A percentile compares a stretch with the other conserved stretches of the same genome.
Evolutionary conservation across 768 basidiomycete genomes (phyloP).

Genomic region (Russula foetens): DNA sequence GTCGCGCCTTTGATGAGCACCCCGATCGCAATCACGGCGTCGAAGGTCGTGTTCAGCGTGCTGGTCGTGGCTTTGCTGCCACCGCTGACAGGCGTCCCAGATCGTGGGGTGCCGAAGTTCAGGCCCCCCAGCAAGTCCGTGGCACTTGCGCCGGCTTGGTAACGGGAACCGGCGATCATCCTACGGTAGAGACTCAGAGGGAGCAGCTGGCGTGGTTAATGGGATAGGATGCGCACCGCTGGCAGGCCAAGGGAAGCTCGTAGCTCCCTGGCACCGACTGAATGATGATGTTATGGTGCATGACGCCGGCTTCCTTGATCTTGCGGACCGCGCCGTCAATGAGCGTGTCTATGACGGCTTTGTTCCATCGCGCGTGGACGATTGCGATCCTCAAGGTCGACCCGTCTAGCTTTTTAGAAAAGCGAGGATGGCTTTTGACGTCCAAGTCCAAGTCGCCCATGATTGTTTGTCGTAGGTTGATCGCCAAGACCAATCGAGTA

Average conservation of each 20-base stretch:
- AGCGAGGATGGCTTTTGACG: slow-evolving; percentile 71
- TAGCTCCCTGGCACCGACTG: slow-evolving; percentile 93
- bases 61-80: slow-evolving; percentile 16
- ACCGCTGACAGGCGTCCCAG: slow-evolving; percentile 44
- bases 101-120: slow-evolving; percentile 40
- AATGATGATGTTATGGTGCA: slow-evolving; percentile 81
- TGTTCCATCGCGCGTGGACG: slow-evolving; percentile 97
- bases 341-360: slow-evolving; percentile 75
- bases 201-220: too few species aligned
- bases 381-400: slow-evolving; percentile 79
- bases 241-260: slow-evolving; percentile 82
- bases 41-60: slow-evolving; percentile 61
- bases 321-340: slow-evolving; percentile 72
- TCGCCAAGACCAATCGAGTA: background rate
- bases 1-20: slow-evolving; percentile 97
- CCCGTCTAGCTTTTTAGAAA: slow-evolving; percentile 64
- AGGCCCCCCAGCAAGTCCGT: slow-evolving; percentile 72
- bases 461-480: background rate
- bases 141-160: slow-evolving; percentile 70
- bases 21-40: slow-evolving; percentile 95
- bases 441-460: slow-evolving; percentile 32
- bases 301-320: slow-evolving; percentile 80
- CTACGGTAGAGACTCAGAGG: slow-evolving; percentile 32
- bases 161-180: slow-evolving; percentile 80
- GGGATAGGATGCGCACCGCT: slow-evolving; percentile 48